Conservation (phyloP, 1,284 basidiomycete species). For the Tilletia walkeri region DNA sequence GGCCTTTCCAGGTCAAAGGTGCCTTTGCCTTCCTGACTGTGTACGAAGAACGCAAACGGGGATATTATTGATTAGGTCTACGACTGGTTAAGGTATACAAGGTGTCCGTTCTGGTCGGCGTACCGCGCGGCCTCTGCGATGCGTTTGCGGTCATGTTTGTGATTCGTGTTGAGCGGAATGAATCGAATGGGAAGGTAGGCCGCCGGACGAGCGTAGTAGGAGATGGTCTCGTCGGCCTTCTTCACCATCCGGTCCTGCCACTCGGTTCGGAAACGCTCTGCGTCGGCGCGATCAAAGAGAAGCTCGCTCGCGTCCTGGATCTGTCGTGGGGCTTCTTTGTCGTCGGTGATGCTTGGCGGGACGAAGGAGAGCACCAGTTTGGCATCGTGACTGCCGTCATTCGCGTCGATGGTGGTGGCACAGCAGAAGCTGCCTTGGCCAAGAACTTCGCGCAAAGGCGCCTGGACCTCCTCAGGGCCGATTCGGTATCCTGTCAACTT, state of each 20-base stretch:
- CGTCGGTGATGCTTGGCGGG: neutral
- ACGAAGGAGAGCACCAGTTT: constrained; percentile 2
- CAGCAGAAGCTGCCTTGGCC: constrained; percentile 1
- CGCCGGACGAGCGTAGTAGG: neutral
- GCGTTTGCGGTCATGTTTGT: neutral
- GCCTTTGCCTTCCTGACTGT: no score
- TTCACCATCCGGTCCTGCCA: neutral
- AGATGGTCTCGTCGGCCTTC: neutral
- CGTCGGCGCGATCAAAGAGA: neutral
- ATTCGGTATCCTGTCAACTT: neutral
- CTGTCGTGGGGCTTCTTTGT: neutral
- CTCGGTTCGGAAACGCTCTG: neutral
- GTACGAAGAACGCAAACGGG: no score
- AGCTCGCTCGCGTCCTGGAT: neutral
- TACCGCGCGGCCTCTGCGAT: neutral
- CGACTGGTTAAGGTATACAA: no score
- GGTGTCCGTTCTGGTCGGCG: no score
- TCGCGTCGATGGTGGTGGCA: neutral
- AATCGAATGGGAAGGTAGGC: neutral
- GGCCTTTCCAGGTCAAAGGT: no score
- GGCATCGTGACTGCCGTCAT: neutral
- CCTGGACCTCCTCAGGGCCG: constrained; percentile 3
- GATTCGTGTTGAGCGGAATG: neutral
- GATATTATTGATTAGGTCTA: no score
- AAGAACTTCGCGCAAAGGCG: neutral